phyloP scores from a whole-genome alignment of 1,284 basidiomycete species.

The Pascua sp. region DNA sequence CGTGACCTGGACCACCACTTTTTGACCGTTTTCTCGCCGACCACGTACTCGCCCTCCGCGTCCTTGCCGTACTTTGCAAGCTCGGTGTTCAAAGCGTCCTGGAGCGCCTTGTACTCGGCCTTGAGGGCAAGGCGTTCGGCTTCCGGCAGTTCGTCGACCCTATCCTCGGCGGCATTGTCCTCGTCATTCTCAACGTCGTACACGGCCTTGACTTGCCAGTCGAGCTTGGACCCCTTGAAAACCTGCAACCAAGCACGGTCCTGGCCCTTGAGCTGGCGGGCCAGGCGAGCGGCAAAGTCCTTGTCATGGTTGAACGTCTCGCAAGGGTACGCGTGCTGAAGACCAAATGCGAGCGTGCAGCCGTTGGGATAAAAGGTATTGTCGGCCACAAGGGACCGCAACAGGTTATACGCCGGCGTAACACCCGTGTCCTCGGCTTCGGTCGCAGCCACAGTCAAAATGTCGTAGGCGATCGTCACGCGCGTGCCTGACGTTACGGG shows the following conservation, averaged over 20 bases:
- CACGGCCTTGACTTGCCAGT: neutral
- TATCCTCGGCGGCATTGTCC: no score
- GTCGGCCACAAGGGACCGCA: neutral
- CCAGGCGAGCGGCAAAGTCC: neutral
- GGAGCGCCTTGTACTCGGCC: no score
- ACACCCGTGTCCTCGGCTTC: neutral
- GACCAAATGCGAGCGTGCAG: conserved; percentile 48
- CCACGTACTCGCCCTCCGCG: no score
- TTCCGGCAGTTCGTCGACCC: no score
- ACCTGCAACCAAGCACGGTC: neutral
- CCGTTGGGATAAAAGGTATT: conserved; percentile 24
- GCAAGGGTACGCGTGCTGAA: conserved; percentile 49
- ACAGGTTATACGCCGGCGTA: neutral
- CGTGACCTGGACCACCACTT: no score
- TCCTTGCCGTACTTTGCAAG: no score
- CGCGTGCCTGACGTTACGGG: conserved; percentile 51
- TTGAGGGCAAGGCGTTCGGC: no score
- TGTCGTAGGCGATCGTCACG: conserved; percentile 50
- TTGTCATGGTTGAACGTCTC: neutral
- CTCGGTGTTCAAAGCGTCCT: no score
- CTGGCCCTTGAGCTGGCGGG: neutral
- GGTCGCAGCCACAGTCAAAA: conserved; percentile 25
- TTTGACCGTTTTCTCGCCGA: no score
- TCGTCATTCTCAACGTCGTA: neutral
- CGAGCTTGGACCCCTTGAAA: neutral